Conservation (phyloP, 2,329 filamentous ascomycete species). For the Didymella arachidicola region DNA sequence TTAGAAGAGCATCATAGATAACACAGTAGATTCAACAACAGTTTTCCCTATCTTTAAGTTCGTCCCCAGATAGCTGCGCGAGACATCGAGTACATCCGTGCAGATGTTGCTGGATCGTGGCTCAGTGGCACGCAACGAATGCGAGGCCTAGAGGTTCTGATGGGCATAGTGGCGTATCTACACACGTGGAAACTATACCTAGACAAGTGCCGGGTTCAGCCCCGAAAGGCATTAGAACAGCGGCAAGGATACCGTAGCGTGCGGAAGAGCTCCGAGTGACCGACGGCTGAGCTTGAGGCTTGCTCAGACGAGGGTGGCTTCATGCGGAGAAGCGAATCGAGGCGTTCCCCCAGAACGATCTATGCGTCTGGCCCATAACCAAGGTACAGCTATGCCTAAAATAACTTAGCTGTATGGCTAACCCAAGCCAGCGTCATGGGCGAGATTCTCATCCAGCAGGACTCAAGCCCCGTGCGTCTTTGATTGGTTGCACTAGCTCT, state of each 20-base stretch:
- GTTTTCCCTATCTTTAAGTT: not conserved
- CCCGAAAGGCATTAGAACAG: conserved; percentile 54
- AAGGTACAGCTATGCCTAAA: not conserved
- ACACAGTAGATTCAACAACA: not conserved
- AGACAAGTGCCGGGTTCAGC: not conserved
- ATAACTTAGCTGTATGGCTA: not conserved
- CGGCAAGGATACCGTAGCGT: conserved; percentile 15
- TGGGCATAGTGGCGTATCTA: not conserved
- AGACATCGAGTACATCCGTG: not conserved
- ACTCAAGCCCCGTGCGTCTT: not conserved
- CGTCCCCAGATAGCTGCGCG: not conserved
- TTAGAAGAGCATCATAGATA: not conserved
- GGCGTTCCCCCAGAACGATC: conserved; percentile 10
- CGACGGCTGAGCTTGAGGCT: not conserved
- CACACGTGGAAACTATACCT: not conserved
- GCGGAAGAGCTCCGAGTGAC: conserved; percentile 3
- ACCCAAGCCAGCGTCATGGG: not conserved
- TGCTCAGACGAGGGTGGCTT: conserved; percentile 1
- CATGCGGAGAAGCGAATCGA: conserved; percentile 14
- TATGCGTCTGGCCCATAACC: not conserved
- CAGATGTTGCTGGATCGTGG: not conserved
- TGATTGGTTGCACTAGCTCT: not conserved
- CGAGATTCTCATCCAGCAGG: not conserved
- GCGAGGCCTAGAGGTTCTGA: not conserved
- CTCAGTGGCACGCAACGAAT: not conserved